A percentile compares a stretch with the other conserved stretches of the same genome.
Evolutionary conservation across 257 asterid genomes (phyloP).

Genomic region (Ballota nigra): DNA sequence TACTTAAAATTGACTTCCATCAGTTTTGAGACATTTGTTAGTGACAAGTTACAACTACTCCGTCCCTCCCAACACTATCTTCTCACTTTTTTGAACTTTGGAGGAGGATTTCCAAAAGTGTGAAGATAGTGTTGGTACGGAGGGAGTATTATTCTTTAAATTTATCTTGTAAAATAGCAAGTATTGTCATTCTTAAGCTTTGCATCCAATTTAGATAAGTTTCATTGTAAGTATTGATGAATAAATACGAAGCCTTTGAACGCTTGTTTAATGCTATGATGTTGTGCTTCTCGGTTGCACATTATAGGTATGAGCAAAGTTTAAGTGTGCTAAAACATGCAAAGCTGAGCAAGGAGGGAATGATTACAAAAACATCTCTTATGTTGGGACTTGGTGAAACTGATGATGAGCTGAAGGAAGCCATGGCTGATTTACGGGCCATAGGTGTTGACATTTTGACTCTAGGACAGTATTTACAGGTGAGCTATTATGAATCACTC

Average conservation of each 20-base stretch:
- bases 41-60: background rate
- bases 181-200: background rate
- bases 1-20: background rate
- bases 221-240: background rate
- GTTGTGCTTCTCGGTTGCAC: slow-evolving; percentile 14
- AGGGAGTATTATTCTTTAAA: background rate
- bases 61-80: too few species aligned
- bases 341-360: slow-evolving; percentile 73
- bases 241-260: background rate
- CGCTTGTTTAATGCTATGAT: slow-evolving; percentile 10
- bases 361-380: slow-evolving; percentile 88
- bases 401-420: slow-evolving; percentile 83
- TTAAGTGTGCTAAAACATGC: slow-evolving; percentile 87
- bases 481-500: slow-evolving; percentile 26
- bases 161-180: background rate
- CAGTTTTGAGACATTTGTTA: background rate
- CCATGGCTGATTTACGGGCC: slow-evolving; percentile 89
- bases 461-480: slow-evolving; percentile 94
- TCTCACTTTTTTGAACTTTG: too few species aligned
- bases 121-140: too few species aligned
- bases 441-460: slow-evolving; percentile 92
- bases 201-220: background rate
- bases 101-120: too few species aligned
- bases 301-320: slow-evolving; percentile 86
- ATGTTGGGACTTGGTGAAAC: slow-evolving; percentile 99